Conservation (phyloP, 441 rosid species). For the Populus trichocarpa region DNA sequence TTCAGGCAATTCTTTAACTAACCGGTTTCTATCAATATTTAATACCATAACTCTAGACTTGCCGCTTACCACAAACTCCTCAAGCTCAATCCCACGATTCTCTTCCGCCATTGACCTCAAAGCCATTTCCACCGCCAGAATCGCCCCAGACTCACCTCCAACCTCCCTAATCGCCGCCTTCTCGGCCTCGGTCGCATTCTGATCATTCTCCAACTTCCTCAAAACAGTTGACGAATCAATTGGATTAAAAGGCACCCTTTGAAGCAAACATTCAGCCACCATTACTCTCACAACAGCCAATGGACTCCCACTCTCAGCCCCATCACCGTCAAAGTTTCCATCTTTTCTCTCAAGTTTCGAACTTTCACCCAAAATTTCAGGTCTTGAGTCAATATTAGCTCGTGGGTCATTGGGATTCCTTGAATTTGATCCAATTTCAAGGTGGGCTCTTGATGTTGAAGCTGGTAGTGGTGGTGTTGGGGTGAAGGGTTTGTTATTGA, state of each 20-base stretch:
- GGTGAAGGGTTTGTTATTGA: constrained; percentile 58
- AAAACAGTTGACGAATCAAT: constrained; percentile 78
- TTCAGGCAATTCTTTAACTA: constrained; percentile 78
- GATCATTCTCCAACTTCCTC: constrained; percentile 88
- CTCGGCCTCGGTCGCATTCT: constrained; percentile 60
- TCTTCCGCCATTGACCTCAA: constrained; percentile 84
- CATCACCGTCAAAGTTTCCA: constrained; percentile 10
- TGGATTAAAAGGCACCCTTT: constrained; percentile 68
- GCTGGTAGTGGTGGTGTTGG: constrained; percentile 70
- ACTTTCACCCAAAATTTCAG: neutral
- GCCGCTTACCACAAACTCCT: constrained; percentile 81
- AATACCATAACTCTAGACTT: constrained; percentile 83
- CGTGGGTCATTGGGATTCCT: neutral
- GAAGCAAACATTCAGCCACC: constrained; percentile 83
- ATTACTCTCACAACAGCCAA: constrained; percentile 67
- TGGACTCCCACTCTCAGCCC: constrained; percentile 51
- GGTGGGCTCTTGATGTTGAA: constrained; percentile 33
- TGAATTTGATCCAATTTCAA: constrained; percentile 2
- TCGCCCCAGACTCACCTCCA: constrained; percentile 83
- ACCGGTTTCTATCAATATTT: constrained; percentile 64
- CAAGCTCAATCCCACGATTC: constrained; percentile 72
- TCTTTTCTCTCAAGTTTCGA: neutral
- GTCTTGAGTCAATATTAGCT: neutral
- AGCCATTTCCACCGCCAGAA: constrained; percentile 80
- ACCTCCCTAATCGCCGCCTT: constrained; percentile 73